phyloP scores from a whole-genome alignment of 768 basidiomycete genomes.

The Rhodotorula toruloides region DNA sequence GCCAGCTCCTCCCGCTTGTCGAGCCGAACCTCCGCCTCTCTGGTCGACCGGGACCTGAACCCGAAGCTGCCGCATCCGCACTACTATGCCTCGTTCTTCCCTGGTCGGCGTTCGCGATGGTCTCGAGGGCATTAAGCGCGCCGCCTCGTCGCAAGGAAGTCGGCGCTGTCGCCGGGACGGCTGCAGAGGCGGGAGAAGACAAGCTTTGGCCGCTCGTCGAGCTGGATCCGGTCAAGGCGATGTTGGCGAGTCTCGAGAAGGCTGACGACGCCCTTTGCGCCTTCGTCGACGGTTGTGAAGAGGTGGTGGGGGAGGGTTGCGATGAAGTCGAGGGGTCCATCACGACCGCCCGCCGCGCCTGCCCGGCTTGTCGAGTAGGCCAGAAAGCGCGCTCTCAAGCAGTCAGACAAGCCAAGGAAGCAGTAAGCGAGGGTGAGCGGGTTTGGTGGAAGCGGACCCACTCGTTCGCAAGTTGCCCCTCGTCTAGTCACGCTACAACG shows the following conservation, averaged over 20 bases:
- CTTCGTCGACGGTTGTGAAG: background rate
- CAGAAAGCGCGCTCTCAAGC: no score
- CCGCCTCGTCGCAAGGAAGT: background rate
- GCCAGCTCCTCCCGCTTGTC: conserved; percentile 4
- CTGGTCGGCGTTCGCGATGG: conserved; percentile 17
- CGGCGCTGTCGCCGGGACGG: background rate
- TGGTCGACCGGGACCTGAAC: no score
- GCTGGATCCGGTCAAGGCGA: conserved; percentile 9
- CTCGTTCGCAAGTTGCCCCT: no score
- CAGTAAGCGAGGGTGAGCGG: no score
- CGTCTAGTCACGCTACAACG: no score
- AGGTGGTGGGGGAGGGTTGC: background rate
- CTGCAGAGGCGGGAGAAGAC: conserved; percentile 5
- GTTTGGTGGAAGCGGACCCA: no score
- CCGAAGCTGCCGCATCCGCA: background rate
- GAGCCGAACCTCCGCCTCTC: background rate
- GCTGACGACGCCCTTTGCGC: background rate
- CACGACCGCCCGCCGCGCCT: background rate
- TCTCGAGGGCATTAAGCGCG: conserved; percentile 32
- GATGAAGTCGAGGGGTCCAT: background rate
- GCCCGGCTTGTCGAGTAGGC: background rate
- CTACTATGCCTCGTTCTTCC: conserved; percentile 6
- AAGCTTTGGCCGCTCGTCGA: conserved; percentile 3
- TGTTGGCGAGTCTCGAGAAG: conserved; percentile 17
- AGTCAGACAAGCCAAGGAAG: no score